Percentiles rank a stretch among this genome's conserved stretches.
phyloP scores from a whole-genome alignment of 345 rosid genomes.

The Populus pruinosa region DNA sequence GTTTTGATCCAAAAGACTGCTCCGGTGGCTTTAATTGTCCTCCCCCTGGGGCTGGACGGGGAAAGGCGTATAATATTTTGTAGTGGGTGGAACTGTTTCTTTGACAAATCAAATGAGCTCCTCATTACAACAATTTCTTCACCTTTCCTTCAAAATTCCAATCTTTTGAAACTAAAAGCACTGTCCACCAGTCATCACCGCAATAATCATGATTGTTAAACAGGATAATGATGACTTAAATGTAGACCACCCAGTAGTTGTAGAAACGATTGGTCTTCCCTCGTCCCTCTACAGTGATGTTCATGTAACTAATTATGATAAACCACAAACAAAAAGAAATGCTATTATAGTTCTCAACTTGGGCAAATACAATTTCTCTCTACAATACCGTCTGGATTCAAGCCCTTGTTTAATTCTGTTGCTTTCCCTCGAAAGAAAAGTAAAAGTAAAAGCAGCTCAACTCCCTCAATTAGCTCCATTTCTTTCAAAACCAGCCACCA shows the following conservation, averaged over 20 bases:
- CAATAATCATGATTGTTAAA: not conserved
- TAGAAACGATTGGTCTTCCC: not conserved
- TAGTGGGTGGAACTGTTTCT: not conserved
- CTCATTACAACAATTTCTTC: not conserved
- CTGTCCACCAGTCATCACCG: not conserved
- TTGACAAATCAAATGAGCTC: not conserved
- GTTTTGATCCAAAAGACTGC: not conserved
- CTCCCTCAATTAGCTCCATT: not conserved
- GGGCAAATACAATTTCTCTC: not conserved
- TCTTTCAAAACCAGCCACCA: not conserved
- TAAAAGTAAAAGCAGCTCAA: not conserved
- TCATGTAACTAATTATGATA: not conserved
- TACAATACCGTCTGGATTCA: not conserved
- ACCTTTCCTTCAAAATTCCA: not conserved
- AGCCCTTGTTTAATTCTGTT: not conserved
- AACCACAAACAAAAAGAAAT: not conserved
- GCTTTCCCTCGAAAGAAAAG: too few species aligned
- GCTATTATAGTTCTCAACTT: not conserved
- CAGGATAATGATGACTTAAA: not conserved
- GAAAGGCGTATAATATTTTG: not conserved
- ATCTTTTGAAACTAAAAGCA: not conserved
- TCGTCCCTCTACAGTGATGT: not conserved
- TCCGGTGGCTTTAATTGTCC: not conserved
- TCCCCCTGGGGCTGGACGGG: not conserved
- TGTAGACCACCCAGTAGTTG: not conserved